These are phyloP conservation scores for Capsicum pubescens DNA, from an alignment of 257 asterid species.

Conservation along the genomic window DNA sequence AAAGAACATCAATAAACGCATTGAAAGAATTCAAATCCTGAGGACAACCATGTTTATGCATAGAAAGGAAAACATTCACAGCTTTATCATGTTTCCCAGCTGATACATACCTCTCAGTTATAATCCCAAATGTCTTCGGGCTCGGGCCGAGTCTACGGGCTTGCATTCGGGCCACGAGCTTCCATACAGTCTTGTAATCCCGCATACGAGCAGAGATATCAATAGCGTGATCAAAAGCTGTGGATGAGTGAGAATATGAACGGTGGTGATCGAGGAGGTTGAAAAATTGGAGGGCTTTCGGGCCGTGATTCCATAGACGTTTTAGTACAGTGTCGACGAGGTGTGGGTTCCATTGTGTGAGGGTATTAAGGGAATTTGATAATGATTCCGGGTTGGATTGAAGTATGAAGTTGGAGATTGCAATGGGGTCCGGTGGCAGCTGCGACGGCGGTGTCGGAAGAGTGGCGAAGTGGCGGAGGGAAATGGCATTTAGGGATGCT, in stretches of 20 bases:
- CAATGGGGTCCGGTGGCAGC: no score
- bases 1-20: no score
- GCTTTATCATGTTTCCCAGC: no score
- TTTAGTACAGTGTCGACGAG: slow-evolving; percentile 73
- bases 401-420: slow-evolving; percentile 57
- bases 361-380: slow-evolving; percentile 43
- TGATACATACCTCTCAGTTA: no score
- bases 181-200: no score
- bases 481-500: slow-evolving; percentile 34
- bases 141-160: slow-evolving; percentile 69
- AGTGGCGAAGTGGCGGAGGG: slow-evolving; percentile 23
- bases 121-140: slow-evolving; percentile 81
- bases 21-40: no score
- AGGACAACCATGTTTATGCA: no score
- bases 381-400: slow-evolving; percentile 48
- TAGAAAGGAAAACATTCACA: no score
- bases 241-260: slow-evolving; percentile 63
- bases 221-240: slow-evolving; percentile 71
- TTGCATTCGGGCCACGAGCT: slow-evolving; percentile 63
- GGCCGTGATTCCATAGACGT: slow-evolving; percentile 95
- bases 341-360: slow-evolving; percentile 62
- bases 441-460: background rate
- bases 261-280: slow-evolving; percentile 64
- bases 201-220: slow-evolving; percentile 84
- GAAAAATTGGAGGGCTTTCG: slow-evolving; percentile 92